Evolutionary conservation across 2,329 filamentous ascomycete species (phyloP).

Genomic region (Monosporascus sp.): DNA sequence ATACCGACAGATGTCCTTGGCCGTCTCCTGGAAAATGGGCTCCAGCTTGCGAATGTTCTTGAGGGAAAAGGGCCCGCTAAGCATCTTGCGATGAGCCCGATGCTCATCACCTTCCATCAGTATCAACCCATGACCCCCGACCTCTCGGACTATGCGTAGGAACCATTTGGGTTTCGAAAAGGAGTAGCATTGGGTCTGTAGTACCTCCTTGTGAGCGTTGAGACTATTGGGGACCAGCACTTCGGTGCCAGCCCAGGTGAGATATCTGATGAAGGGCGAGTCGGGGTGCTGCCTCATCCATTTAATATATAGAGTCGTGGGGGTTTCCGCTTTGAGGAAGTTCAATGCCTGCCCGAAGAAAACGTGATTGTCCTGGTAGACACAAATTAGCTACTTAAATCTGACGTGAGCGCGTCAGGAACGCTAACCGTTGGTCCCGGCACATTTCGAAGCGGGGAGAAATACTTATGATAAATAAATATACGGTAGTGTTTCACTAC

Average conservation of each 20-base stretch:
- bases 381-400: too few relatives aligned
- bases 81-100: constrained; percentile 27
- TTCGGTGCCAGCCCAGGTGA: constrained; percentile 21
- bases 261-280: constrained; percentile 22
- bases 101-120: constrained; percentile 33
- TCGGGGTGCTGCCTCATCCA: constrained; percentile 20
- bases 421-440: constrained; percentile 11
- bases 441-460: constrained; percentile 12
- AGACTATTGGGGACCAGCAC: constrained; percentile 19
- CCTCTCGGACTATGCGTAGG: constrained; percentile 16
- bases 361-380: constrained; percentile 17
- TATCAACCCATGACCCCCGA: constrained; percentile 26
- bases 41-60: constrained; percentile 29
- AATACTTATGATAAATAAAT: constrained; percentile 11
- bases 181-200: constrained; percentile 25
- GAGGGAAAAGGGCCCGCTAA: constrained; percentile 27
- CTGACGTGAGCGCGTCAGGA: too few relatives aligned
- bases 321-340: constrained; percentile 7
- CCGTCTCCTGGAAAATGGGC: constrained; percentile 30
- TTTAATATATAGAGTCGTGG: constrained; percentile 12
- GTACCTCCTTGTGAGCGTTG: constrained; percentile 18
- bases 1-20: constrained; percentile 18
- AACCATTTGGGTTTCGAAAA: constrained; percentile 25
- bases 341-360: constrained; percentile 17
- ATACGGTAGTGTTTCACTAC: constrained; percentile 7